A percentile compares a stretch with the other conserved stretches of the same genome.
These are phyloP conservation scores for Zalaria obscura DNA, from an alignment of 2,329 filamentous ascomycete species.

Conservation along the genomic window DNA sequence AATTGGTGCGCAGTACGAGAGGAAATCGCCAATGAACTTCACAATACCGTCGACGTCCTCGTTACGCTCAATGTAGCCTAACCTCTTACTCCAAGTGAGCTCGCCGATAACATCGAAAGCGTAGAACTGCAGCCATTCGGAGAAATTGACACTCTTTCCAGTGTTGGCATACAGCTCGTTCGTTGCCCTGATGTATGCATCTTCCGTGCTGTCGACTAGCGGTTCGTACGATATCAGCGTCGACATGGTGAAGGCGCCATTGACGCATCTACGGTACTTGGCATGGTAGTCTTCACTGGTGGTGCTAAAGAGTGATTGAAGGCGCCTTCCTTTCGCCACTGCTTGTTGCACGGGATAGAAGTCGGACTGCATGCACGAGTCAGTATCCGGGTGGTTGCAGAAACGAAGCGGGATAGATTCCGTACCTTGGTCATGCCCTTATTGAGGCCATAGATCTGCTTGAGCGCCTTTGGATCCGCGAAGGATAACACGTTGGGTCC, in stretches of 20 bases:
- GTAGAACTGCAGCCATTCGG: conserved; percentile 64
- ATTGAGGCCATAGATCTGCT: conserved; percentile 67
- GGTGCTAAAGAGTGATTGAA: conserved; percentile 64
- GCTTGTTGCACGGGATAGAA: conserved; percentile 72
- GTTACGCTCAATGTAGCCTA: conserved; percentile 63
- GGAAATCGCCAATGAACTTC: conserved; percentile 45
- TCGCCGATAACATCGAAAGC: conserved; percentile 73
- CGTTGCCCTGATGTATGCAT: conserved; percentile 48
- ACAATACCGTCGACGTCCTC: conserved; percentile 65
- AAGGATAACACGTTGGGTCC: conserved; percentile 65
- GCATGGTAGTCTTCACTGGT: conserved; percentile 63
- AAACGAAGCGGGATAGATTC: not conserved
- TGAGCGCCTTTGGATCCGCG: conserved; percentile 57
- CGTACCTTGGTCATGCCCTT: conserved; percentile 65
- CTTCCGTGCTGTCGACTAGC: conserved; percentile 61
- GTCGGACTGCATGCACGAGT: conserved; percentile 41
- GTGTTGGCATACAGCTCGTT: conserved; percentile 26
- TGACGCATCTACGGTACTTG: conserved; percentile 60
- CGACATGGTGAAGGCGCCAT: conserved; percentile 64
- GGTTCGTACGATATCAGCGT: conserved; percentile 67
- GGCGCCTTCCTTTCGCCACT: conserved; percentile 50
- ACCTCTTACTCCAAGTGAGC: conserved; percentile 60
- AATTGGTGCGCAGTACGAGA: conserved; percentile 58
- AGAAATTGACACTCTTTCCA: conserved; percentile 44
- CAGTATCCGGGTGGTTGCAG: not conserved